Evolutionary conservation across 139 green algal genomes (phyloP).

Genomic region (Chlamydomonas urium): DNA sequence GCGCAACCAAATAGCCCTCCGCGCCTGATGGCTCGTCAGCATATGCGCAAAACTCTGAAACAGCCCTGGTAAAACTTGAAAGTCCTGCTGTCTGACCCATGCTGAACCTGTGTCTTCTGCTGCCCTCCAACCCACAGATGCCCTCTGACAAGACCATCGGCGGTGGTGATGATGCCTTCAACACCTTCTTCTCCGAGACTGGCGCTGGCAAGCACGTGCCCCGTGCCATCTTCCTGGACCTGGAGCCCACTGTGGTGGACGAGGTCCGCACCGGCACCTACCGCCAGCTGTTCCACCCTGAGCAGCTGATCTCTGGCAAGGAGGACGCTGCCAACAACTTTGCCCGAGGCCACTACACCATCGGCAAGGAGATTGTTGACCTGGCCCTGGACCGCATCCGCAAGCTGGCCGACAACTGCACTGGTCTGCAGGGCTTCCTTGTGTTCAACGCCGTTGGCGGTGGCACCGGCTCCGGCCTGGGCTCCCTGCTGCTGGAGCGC

Average conservation of each 20-base stretch:
- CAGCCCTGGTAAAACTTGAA: too few relatives aligned
- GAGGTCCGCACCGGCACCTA: constrained; percentile 95
- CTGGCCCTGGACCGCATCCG: constrained; percentile 83
- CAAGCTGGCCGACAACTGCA: constrained; percentile 92
- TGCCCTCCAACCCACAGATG: too few relatives aligned
- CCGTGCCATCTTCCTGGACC: constrained; percentile 90
- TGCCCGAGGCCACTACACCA: constrained; percentile 85
- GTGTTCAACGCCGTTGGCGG: constrained; percentile 96
- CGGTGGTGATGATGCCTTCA: too few relatives aligned
- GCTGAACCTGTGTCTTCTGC: too few relatives aligned
- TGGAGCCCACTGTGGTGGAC: constrained; percentile 95
- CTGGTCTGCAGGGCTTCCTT: constrained; percentile 94
- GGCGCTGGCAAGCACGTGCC: too few relatives aligned
- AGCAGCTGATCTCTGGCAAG: constrained; percentile 97
- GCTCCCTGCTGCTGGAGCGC: constrained; percentile 94
- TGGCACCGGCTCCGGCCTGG: constrained; percentile 92
- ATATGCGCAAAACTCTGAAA: too few relatives aligned
- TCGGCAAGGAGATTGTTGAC: constrained; percentile 97
- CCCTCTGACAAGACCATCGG: too few relatives aligned
- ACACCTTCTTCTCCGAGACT: too few relatives aligned
- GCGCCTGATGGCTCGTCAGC: too few relatives aligned
- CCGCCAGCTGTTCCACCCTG: constrained; percentile 96
- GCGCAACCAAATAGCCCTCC: too few relatives aligned
- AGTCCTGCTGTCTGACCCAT: too few relatives aligned
- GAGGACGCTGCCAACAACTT: constrained; percentile 91